phyloP scores from a whole-genome alignment of 495 filamentous ascomycete genomes.

The Arthonia radiata region DNA sequence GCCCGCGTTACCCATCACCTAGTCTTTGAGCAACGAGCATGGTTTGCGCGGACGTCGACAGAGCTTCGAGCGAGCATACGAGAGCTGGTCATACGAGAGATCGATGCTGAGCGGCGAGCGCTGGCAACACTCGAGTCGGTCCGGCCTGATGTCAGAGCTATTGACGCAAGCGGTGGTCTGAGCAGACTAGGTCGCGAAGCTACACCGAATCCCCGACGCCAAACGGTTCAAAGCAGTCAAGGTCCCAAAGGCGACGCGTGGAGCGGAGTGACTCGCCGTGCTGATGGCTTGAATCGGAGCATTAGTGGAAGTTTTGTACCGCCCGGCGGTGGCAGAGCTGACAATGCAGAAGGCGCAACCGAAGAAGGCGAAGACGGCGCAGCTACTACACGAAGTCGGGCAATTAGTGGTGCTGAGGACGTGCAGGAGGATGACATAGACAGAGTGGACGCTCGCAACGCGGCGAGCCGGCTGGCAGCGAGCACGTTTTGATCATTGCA shows the following conservation, averaged over 20 bases:
- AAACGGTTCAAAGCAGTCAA: conserved; percentile 63
- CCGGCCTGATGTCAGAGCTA: conserved; percentile 74
- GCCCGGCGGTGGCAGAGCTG: conserved; percentile 17
- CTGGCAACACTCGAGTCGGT: conserved; percentile 80
- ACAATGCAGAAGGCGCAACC: conserved; percentile 11
- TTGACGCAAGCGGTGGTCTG: conserved; percentile 73
- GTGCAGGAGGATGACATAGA: conserved; percentile 78
- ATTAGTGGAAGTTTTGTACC: conserved; percentile 42
- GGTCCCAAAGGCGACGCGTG: conserved; percentile 91
- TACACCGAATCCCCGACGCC: conserved; percentile 48
- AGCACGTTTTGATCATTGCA: conserved; percentile 97
- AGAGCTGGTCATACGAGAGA: conserved; percentile 82
- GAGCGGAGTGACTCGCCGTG: conserved; percentile 74
- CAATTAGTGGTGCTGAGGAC: conserved; percentile 30
- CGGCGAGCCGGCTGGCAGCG: conserved; percentile 73
- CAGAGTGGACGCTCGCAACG: conserved; percentile 80
- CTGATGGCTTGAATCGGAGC: conserved; percentile 49
- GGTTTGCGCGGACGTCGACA: conserved; percentile 66
- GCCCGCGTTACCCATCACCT: conserved; percentile 74
- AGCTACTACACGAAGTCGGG: conserved; percentile 34
- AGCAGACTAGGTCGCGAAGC: conserved; percentile 69
- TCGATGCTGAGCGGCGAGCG: conserved; percentile 82
- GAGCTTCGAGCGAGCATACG: conserved; percentile 61
- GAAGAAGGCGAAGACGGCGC: no score
- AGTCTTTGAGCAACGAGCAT: conserved; percentile 64